Evolutionary conservation across 371 early-diverging fungal species (phyloP).

Genomic region (Sanchytrium tribonematis): DNA sequence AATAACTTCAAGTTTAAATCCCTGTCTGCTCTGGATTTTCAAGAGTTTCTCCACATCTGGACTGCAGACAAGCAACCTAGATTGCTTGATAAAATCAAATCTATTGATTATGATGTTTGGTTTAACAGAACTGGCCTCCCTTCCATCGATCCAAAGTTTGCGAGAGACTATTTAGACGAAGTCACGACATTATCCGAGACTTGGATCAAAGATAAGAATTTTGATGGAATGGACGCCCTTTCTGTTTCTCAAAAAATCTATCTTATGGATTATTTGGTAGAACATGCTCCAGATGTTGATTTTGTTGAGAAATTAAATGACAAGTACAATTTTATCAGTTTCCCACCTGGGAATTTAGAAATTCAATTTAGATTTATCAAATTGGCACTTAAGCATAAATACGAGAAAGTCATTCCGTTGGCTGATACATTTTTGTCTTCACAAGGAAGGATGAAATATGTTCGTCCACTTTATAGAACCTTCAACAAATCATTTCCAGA

Average conservation of each 20-base stretch:
- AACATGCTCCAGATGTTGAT: not conserved
- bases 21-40: slow-evolving; percentile 62
- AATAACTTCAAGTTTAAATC: slow-evolving; percentile 51
- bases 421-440: slow-evolving; percentile 45
- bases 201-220: slow-evolving; percentile 16
- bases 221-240: not conserved
- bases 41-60: slow-evolving; percentile 27
- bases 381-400: slow-evolving; percentile 18
- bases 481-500: slow-evolving; percentile 38
- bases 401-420: slow-evolving; percentile 38
- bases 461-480: slow-evolving; percentile 21
- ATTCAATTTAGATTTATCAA: not conserved
- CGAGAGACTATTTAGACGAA: not conserved
- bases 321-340: slow-evolving; percentile 5
- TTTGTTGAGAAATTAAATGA: slow-evolving; percentile 18
- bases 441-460: slow-evolving; percentile 87
- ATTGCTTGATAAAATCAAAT: not conserved
- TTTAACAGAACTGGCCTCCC: slow-evolving; percentile 21
- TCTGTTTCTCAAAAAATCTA: not conserved
- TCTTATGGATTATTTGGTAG: not conserved
- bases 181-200: not conserved
- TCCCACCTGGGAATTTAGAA: slow-evolving; percentile 37
- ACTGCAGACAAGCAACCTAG: not conserved
- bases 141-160: not conserved
- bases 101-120: slow-evolving; percentile 67